These are phyloP conservation scores for Candida jianshihensis DNA, from an alignment of 805 yeast species.

Conservation along the genomic window DNA sequence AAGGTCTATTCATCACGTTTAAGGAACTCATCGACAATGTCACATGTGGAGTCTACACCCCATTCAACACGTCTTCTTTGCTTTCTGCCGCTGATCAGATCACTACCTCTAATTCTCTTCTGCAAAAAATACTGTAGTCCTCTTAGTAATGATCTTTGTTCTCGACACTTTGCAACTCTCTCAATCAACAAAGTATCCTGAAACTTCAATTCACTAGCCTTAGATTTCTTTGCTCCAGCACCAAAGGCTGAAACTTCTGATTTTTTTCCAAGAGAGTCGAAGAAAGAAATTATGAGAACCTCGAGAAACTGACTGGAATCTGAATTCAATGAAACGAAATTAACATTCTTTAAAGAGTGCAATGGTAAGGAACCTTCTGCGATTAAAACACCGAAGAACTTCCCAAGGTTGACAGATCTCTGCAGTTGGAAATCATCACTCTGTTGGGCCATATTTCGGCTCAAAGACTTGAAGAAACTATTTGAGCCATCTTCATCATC, in stretches of 20 bases:
- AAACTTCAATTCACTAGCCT: conserved; percentile 28
- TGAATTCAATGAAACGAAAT: conserved; percentile 55
- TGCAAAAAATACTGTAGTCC: conserved; percentile 62
- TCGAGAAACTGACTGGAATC: conserved; percentile 70
- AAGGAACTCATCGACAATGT: conserved; percentile 41
- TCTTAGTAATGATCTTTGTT: conserved; percentile 48
- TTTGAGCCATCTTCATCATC: conserved; percentile 31
- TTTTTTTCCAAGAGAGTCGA: conserved; percentile 57
- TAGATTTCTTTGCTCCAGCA: conserved; percentile 26
- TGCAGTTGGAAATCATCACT: conserved; percentile 52
- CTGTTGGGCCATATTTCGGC: conserved; percentile 26
- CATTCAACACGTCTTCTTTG: conserved; percentile 55
- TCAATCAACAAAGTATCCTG: conserved; percentile 45
- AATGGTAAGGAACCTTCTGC: conserved; percentile 69
- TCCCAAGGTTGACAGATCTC: conserved; percentile 64
- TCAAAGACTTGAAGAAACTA: conserved; percentile 21
- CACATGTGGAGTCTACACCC: conserved; percentile 54
- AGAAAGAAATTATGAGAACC: conserved; percentile 58
- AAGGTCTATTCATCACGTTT: conserved; percentile 7
- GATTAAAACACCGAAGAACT: conserved; percentile 71
- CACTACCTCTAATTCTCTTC: conserved; percentile 37
- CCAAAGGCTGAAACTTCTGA: conserved; percentile 36
- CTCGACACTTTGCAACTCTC: conserved; percentile 46
- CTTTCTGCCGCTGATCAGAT: conserved; percentile 43
- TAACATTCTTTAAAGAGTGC: conserved; percentile 64